Evolutionary conservation across 192 early-diverging fungal species (phyloP).

Genomic region (Podila horticola): DNA sequence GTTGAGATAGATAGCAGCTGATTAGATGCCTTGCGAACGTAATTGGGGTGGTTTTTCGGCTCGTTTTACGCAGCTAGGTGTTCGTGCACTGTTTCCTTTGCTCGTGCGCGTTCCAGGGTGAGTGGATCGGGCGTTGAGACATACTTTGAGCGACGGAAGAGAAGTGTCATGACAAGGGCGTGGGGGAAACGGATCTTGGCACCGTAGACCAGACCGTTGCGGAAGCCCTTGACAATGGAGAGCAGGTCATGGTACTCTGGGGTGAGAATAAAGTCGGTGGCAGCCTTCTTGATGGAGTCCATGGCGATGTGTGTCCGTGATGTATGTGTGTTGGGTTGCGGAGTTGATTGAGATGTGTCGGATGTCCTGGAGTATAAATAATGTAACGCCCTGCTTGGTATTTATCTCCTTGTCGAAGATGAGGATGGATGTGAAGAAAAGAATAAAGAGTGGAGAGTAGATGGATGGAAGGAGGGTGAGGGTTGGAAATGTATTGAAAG

Average conservation of each 20-base stretch:
- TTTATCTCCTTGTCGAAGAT: too few relatives aligned
- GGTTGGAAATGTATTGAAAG: too few relatives aligned
- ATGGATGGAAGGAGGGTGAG: too few relatives aligned
- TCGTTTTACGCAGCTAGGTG: background rate
- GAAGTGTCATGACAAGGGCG: conserved; percentile 94
- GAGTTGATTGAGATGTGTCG: too few relatives aligned
- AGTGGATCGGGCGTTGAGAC: background rate
- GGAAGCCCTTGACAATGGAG: conserved; percentile 88
- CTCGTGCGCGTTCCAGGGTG: background rate
- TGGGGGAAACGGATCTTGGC: conserved; percentile 98
- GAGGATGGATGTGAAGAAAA: too few relatives aligned
- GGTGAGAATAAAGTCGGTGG: conserved; percentile 65
- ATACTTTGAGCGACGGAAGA: conserved; percentile 90
- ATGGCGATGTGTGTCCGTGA: conserved; percentile 3
- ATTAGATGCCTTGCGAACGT: too few relatives aligned
- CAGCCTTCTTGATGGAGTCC: conserved; percentile 52
- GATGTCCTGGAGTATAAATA: too few relatives aligned
- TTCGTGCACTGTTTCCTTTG: background rate
- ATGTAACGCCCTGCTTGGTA: too few relatives aligned
- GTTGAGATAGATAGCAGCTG: too few relatives aligned
- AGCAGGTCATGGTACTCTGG: conserved; percentile 86
- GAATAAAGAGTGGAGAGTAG: too few relatives aligned
- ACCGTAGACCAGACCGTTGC: conserved; percentile 97
- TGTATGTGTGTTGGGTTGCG: too few relatives aligned
- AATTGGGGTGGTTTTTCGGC: background rate